Evolutionary conservation across 2,329 filamentous ascomycete species (phyloP).

Genomic region (Kalmusia sp.): DNA sequence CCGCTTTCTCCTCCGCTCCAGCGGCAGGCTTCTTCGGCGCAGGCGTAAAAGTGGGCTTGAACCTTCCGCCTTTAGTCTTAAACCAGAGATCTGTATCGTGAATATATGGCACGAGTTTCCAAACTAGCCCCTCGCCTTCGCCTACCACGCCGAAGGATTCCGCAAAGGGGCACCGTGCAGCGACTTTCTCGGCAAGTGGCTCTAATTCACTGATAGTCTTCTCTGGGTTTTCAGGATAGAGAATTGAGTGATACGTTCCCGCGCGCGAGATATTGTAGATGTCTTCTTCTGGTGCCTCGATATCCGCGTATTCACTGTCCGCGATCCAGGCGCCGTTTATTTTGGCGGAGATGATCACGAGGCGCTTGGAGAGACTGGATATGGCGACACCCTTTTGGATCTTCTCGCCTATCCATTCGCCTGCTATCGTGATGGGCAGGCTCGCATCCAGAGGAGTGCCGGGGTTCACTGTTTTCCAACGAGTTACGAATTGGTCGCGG

Average conservation of each 20-base stretch:
- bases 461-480: conserved; percentile 28
- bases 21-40: conserved; percentile 20
- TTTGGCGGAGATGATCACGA: conserved; percentile 36
- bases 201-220: conserved; percentile 21
- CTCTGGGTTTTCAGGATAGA: conserved; percentile 22
- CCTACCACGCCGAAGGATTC: conserved; percentile 26
- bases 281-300: conserved; percentile 23
- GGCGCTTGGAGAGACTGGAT: conserved; percentile 28
- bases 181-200: conserved; percentile 25
- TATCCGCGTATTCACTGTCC: conserved; percentile 28
- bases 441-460: conserved; percentile 1
- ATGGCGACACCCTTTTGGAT: conserved; percentile 39
- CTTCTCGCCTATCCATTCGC: conserved; percentile 38
- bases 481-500: conserved; percentile 23
- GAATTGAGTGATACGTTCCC: conserved; percentile 22
- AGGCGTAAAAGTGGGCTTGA: conserved; percentile 31
- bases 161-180: conserved; percentile 30
- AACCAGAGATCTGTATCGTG: conserved; percentile 29
- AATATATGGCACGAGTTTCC: conserved; percentile 28
- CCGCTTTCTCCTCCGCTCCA: conserved; percentile 15
- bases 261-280: conserved; percentile 35
- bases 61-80: conserved; percentile 35
- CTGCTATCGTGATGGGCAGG: conserved; percentile 33
- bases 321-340: conserved; percentile 33
- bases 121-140: conserved; percentile 36